Conservation (phyloP, 2,329 filamentous ascomycete genomes). For the Periconia macrospinosa region DNA sequence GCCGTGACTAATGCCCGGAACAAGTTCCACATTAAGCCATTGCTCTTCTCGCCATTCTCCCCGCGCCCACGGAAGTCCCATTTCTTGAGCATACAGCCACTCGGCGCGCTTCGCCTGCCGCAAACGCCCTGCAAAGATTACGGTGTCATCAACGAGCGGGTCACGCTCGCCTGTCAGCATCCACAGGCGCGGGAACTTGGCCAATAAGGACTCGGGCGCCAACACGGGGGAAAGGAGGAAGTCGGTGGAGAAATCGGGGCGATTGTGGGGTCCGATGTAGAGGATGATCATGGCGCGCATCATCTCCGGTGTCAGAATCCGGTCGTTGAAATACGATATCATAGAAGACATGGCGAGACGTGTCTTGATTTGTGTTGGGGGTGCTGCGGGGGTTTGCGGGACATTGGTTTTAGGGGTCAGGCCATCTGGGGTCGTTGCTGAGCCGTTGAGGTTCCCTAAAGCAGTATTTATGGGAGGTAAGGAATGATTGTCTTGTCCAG, state of each 20-base stretch:
- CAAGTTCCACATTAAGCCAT: conserved; percentile 77
- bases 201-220: conserved; percentile 80
- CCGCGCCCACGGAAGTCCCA: conserved; percentile 55
- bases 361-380: conserved; percentile 65
- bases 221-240: conserved; percentile 88
- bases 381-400: conserved; percentile 37
- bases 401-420: conserved; percentile 22
- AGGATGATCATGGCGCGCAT: conserved; percentile 99
- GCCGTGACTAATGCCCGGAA: conserved; percentile 89
- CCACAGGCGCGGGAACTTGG: conserved; percentile 90
- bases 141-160: conserved; percentile 92
- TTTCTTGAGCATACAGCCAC: conserved; percentile 58
- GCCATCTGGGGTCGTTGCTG: conserved; percentile 18
- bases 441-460: conserved; percentile 18
- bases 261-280: conserved; percentile 90
- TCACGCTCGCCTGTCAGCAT: conserved; percentile 95
- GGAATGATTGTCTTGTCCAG: conserved; percentile 28
- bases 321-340: conserved; percentile 97
- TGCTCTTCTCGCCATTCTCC: conserved; percentile 71
- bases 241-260: conserved; percentile 89
- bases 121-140: conserved; percentile 91
- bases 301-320: conserved; percentile 94
- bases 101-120: conserved; percentile 71
- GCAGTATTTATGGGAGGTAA: conserved; percentile 23
- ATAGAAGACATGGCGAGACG: conserved; percentile 94